These are phyloP conservation scores for Fusarium sp. DNA, from an alignment of 2,329 filamentous ascomycete genomes.

Conservation along the genomic window DNA sequence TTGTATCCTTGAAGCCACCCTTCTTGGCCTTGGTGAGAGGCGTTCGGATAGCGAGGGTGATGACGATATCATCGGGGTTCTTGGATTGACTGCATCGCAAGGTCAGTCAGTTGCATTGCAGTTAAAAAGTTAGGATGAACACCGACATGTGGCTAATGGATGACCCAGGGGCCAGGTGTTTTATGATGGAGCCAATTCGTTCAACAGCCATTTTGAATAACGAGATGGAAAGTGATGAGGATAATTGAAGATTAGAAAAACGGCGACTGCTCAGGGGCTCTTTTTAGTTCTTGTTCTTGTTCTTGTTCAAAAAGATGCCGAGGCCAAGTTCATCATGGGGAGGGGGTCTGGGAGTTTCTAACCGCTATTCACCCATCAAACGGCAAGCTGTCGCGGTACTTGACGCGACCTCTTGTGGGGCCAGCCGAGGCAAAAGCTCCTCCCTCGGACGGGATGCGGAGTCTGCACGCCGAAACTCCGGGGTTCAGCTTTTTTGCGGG, in stretches of 20 bases:
- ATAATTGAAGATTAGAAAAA: neutral
- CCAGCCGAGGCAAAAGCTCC: constrained; percentile 43
- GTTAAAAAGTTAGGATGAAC: neutral
- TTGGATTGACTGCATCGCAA: constrained; percentile 75
- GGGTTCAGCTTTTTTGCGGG: constrained; percentile 20
- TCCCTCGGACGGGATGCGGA: constrained; percentile 26
- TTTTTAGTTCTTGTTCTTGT: neutral
- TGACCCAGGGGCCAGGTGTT: constrained; percentile 81
- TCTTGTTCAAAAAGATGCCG: constrained; percentile 27
- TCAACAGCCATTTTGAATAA: constrained; percentile 77
- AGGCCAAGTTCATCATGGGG: constrained; percentile 34
- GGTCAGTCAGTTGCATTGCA: constrained; percentile 7
- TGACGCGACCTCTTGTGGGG: constrained; percentile 40
- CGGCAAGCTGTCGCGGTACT: constrained; percentile 37
- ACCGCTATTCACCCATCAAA: constrained; percentile 17
- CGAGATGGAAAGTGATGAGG: neutral
- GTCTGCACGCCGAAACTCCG: constrained; percentile 29
- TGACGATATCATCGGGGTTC: constrained; percentile 96
- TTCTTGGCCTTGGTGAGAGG: constrained; percentile 89
- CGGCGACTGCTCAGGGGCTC: neutral
- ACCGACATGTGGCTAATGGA: constrained; percentile 82
- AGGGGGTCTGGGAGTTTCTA: constrained; percentile 23
- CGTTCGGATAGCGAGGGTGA: constrained; percentile 90
- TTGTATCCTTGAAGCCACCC: constrained; percentile 95
- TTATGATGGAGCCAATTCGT: constrained; percentile 87